A percentile compares a stretch with the other conserved stretches of the same genome.
These are phyloP conservation scores for Alternaria metachromatica DNA, from an alignment of 2,329 filamentous ascomycete species.

Conservation along the genomic window DNA sequence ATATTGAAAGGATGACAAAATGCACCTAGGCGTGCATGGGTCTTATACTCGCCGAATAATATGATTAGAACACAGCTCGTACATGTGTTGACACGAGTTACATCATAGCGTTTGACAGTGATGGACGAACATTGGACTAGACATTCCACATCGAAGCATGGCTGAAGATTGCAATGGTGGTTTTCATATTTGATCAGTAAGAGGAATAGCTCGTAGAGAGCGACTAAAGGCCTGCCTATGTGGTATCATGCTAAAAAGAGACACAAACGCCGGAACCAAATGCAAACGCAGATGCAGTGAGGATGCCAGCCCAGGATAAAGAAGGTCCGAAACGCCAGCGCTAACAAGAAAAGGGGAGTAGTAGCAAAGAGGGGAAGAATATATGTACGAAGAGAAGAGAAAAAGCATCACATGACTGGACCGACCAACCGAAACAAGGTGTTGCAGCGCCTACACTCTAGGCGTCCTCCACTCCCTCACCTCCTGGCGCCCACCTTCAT, in stretches of 20 bases:
- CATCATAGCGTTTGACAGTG: background rate
- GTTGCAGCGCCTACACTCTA: background rate
- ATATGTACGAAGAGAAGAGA: background rate
- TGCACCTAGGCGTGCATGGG: background rate
- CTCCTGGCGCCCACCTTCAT: constrained; percentile 36
- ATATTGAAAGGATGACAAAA: background rate
- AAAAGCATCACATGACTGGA: background rate
- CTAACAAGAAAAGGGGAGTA: background rate
- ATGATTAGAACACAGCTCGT: background rate
- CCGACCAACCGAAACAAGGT: background rate
- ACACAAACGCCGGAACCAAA: constrained; percentile 1
- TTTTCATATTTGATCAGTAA: background rate
- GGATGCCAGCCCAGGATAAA: background rate
- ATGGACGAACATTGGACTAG: background rate
- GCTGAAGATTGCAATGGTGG: background rate
- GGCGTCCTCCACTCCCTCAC: constrained; percentile 37
- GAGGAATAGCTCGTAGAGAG: background rate
- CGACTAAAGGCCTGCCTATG: constrained; percentile 10
- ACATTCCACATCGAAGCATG: background rate
- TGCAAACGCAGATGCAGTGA: background rate
- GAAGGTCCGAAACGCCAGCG: constrained; percentile 14
- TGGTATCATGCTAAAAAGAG: constrained; percentile 16
- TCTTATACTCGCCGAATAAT: background rate
- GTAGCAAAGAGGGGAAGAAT: background rate
- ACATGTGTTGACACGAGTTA: background rate